A percentile compares a stretch with the other conserved stretches of the same genome.
Conservation (phyloP, 2,329 filamentous ascomycete species). For the Boeremia lycopersici region DNA sequence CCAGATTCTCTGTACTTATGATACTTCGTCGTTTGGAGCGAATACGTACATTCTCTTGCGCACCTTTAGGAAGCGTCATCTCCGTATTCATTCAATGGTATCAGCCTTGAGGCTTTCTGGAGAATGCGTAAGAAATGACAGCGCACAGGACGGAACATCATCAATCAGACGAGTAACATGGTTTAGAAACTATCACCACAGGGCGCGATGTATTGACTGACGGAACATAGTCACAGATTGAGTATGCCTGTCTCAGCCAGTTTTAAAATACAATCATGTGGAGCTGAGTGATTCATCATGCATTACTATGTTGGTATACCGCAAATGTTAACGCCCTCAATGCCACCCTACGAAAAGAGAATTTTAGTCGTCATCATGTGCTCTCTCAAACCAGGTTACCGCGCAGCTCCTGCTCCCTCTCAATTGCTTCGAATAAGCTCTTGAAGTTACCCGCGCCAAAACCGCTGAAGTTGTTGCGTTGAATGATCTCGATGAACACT, state of each 20-base stretch:
- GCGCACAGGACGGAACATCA: too few species aligned
- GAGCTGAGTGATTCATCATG: neutral
- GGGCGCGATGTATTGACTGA: too few species aligned
- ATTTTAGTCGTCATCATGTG: neutral
- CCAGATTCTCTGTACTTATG: too few species aligned
- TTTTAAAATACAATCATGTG: neutral
- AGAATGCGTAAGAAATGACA: too few species aligned
- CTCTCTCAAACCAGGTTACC: constrained; percentile 68
- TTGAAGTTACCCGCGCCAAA: constrained; percentile 97
- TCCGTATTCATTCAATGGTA: too few species aligned
- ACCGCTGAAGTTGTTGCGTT: constrained; percentile 86
- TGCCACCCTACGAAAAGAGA: constrained; percentile 1
- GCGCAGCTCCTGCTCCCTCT: constrained; percentile 84
- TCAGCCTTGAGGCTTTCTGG: too few species aligned
- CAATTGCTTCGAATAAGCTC: constrained; percentile 92
- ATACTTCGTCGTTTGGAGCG: too few species aligned
- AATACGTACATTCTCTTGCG: too few species aligned
- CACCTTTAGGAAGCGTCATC: too few species aligned
- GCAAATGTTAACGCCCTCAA: constrained; percentile 8
- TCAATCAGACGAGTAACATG: too few species aligned
- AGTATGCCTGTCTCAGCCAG: neutral
- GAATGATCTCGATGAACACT: constrained; percentile 96
- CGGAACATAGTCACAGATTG: neutral
- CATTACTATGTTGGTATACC: constrained; percentile 16
- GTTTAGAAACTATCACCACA: too few species aligned